Evolutionary conservation across 2,329 filamentous ascomycete species (phyloP).

Genomic region (Trichoderma oligosporum): DNA sequence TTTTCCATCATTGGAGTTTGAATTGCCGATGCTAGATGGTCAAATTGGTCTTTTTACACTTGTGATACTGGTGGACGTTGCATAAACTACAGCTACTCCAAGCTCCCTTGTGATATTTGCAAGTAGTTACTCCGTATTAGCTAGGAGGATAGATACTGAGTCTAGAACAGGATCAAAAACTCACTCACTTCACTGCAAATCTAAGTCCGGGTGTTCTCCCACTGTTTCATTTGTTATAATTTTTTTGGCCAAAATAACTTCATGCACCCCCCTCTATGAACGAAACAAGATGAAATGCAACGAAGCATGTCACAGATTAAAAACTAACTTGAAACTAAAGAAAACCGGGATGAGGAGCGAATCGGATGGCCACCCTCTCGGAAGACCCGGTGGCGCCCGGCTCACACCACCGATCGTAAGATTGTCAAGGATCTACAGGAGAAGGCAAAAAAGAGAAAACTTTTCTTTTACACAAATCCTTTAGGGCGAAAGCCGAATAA

Average conservation of each 20-base stretch:
- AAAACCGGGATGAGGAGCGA: neutral
- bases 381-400: conserved; percentile 15
- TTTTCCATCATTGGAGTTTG: too few species aligned
- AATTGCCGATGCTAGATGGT: too few species aligned
- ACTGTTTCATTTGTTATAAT: neutral
- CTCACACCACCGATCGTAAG: conserved; percentile 17
- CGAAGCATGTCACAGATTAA: conserved; percentile 1
- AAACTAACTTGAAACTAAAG: conserved; percentile 7
- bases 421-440: conserved; percentile 7
- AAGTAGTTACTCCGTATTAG: too few species aligned
- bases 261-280: neutral
- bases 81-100: too few species aligned
- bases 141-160: too few species aligned
- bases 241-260: neutral
- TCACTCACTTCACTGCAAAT: too few species aligned
- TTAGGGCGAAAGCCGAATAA: conserved; percentile 1
- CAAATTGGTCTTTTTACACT: too few species aligned
- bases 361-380: conserved; percentile 5
- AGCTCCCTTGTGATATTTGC: too few species aligned
- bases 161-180: too few species aligned
- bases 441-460: neutral
- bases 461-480: neutral
- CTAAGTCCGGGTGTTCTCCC: too few species aligned
- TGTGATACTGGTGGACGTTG: too few species aligned
- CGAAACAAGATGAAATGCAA: neutral